Base-by-base conservation (phyloP, 2,329 filamentous ascomycete genomes). In the Fusarium duplospermum region DNA sequence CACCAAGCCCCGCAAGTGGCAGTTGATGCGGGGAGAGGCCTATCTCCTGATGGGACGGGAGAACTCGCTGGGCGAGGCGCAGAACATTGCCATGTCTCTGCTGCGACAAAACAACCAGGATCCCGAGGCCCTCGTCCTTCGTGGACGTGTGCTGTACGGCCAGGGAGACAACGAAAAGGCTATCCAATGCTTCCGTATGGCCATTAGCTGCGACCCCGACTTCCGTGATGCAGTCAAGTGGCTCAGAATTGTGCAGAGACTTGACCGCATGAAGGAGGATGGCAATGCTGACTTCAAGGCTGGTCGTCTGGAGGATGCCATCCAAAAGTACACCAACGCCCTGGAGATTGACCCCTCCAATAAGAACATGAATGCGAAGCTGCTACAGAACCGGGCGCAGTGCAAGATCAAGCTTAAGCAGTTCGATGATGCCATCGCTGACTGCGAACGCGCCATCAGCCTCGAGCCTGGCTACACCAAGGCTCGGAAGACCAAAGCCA, bases 151-250 rank as follows among this genome's bases (percentile, higher is more conserved):
- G 18, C 88, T 98, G 59, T 98, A 98, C 79, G 92, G 92, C 5
- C 94, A 96, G 81, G 96, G 96, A 33, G 96, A 99, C 77, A 98
- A 98, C 79, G 94, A 97, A 3, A 97, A 98, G 87, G 96, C 96
- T 2, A 89, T 98, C 50, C 93, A 96, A 81, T 94, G 97, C 82
- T 96, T 98, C 86, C 91, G 94, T 74, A 94, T 96, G 85, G 96
- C 96, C 22, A 86, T 98, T 65, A 93, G 89, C 81, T 94, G 95
- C 82, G 96, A 98, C 78, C 96, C 96, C 10, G 96, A 99, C 82
- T 96, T 93, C 86, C 92, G 91, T 78, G 92, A 94, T 73, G 96
- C 95, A 9, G 90, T 98, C 77, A 97, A 95, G 85, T 96, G 94
- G 86, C 87, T 98, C 69, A 91, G 94, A 71, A 93, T 93, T 81